Evolutionary conservation across 2,329 filamentous ascomycete genomes (phyloP).

Genomic region (Talaromyces marneffei): DNA sequence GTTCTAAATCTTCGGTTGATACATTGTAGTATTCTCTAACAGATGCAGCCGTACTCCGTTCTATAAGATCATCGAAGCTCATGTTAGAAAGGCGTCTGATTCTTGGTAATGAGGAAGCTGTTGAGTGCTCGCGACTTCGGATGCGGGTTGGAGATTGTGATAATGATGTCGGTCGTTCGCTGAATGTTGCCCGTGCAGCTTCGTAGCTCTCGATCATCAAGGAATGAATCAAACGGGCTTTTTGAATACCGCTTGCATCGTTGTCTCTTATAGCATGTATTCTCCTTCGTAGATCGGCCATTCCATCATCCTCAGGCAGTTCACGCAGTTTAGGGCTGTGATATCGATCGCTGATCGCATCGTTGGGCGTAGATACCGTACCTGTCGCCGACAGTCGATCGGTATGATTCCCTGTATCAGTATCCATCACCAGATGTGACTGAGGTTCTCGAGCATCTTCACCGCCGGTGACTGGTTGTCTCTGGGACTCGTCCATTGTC

Average conservation of each 20-base stretch:
- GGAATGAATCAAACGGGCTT: slow-evolving; percentile 66
- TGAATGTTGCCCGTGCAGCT: slow-evolving; percentile 34
- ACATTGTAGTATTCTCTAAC: slow-evolving; percentile 36
- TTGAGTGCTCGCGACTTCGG: slow-evolving; percentile 20
- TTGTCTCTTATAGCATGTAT: slow-evolving; percentile 64
- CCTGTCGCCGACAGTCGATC: not conserved
- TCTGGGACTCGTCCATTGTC: slow-evolving; percentile 8
- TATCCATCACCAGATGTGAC: not conserved
- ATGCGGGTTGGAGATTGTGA: slow-evolving; percentile 24
- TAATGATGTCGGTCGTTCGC: slow-evolving; percentile 16
- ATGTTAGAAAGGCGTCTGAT: slow-evolving; percentile 26
- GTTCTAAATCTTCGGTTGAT: slow-evolving; percentile 53
- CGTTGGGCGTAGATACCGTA: not conserved
- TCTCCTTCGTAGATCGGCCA: slow-evolving; percentile 59
- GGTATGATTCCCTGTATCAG: not conserved
- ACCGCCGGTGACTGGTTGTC: not conserved
- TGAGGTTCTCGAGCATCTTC: not conserved
- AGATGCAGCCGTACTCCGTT: slow-evolving; percentile 25
- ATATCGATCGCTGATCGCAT: slow-evolving; percentile 1
- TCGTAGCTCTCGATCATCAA: slow-evolving; percentile 65
- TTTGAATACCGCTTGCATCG: slow-evolving; percentile 55
- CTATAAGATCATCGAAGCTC: slow-evolving; percentile 22
- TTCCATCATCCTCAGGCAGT: slow-evolving; percentile 74
- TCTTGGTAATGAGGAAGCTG: slow-evolving; percentile 27
- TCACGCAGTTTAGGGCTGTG: slow-evolving; percentile 11